phyloP scores from a whole-genome alignment of 108 stramenopile species.

The Skeletonema potamos region DNA sequence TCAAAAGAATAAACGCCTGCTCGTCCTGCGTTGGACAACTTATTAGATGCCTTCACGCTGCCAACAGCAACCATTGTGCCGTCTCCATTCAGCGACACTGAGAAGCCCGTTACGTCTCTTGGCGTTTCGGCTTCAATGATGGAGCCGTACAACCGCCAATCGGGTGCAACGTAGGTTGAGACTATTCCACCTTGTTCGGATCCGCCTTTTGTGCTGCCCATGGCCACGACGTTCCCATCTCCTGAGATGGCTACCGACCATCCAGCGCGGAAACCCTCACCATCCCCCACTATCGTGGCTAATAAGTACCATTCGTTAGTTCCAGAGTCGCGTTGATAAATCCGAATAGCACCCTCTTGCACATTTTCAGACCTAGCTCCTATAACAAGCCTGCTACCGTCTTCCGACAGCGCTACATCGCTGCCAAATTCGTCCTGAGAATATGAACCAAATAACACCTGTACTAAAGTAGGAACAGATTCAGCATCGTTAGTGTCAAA shows the following conservation, averaged over 20 bases:
- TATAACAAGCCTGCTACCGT: background rate
- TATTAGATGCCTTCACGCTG: background rate
- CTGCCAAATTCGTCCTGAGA: background rate
- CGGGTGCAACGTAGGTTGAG: background rate
- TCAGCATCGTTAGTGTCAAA: background rate
- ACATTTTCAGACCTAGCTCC: conserved; percentile 1
- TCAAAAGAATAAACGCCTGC: background rate
- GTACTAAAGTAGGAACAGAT: background rate
- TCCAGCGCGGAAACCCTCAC: background rate
- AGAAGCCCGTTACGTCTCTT: background rate
- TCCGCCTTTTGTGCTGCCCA: conserved; percentile 8
- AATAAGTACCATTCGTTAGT: too few species aligned
- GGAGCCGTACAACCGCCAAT: background rate
- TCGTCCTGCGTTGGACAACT: conserved; percentile 11
- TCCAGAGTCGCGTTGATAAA: background rate
- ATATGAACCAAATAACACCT: background rate
- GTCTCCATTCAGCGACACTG: background rate
- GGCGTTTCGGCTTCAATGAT: background rate
- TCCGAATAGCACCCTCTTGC: conserved; percentile 8
- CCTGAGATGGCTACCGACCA: conserved; percentile 14
- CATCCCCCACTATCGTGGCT: background rate
- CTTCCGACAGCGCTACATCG: background rate
- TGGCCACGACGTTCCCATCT: conserved; percentile 4
- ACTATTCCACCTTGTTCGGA: background rate
- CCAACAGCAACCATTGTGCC: conserved; percentile 8